phyloP scores from a whole-genome alignment of 2,329 filamentous ascomycete species.

The Fusarium phyllophilum region DNA sequence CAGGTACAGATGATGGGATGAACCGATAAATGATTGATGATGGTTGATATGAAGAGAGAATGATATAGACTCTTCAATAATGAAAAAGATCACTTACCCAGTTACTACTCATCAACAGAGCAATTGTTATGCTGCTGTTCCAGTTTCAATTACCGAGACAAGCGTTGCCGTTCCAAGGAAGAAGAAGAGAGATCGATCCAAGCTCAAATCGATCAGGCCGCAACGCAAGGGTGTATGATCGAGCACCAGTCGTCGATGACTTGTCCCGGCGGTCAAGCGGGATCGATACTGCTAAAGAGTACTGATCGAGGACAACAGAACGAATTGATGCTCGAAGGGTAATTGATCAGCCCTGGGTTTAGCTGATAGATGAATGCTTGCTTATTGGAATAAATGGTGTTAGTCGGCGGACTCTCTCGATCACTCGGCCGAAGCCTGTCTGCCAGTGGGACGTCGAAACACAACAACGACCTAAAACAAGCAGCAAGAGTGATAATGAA shows the following conservation, averaged over 20 bases:
- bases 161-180: constrained; percentile 14
- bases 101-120: constrained; percentile 7
- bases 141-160: constrained; percentile 27
- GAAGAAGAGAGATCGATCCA: constrained; percentile 11
- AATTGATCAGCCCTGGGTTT: neutral
- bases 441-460: constrained; percentile 18
- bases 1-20: constrained; percentile 8
- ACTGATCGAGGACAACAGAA: neutral
- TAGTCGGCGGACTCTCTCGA: constrained; percentile 14
- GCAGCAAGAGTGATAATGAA: constrained; percentile 14
- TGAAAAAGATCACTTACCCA: constrained; percentile 18
- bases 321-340: constrained; percentile 2
- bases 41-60: neutral
- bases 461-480: constrained; percentile 4
- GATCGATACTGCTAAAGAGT: neutral
- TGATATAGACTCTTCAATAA: neutral
- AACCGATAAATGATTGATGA: neutral
- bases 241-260: constrained; percentile 6
- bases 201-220: constrained; percentile 34
- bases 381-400: neutral
- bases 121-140: neutral
- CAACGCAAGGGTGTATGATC: constrained; percentile 32
- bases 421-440: constrained; percentile 31
- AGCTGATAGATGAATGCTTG: neutral
- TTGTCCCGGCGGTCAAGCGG: constrained; percentile 3